Percentiles rank a stretch among this genome's conserved stretches.
Conservation (phyloP, 306 rosid species). For the Lotus japonicus region DNA sequence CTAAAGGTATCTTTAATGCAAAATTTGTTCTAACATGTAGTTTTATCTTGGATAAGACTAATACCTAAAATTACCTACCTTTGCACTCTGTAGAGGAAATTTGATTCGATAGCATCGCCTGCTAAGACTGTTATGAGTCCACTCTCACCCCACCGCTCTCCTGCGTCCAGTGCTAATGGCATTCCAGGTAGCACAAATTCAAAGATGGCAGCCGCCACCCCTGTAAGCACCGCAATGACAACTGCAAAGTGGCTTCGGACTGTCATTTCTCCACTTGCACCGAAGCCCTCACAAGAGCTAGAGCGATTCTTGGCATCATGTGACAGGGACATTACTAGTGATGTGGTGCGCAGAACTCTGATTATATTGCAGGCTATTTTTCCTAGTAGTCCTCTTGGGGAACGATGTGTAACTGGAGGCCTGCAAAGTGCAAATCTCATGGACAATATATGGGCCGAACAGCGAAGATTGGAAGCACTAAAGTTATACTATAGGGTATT, state of each 20-base stretch:
- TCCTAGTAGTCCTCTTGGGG: constrained; percentile 84
- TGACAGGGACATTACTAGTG: constrained; percentile 77
- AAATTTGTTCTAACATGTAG: background rate
- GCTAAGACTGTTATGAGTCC: constrained; percentile 66
- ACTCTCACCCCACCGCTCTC: constrained; percentile 89
- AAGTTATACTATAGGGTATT: constrained; percentile 85
- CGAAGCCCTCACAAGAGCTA: constrained; percentile 79
- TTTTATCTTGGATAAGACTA: background rate
- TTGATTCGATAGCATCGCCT: constrained; percentile 74
- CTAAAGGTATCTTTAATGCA: constrained; percentile 59
- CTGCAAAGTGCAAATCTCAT: constrained; percentile 72
- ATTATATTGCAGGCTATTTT: constrained; percentile 90
- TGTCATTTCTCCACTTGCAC: constrained; percentile 77
- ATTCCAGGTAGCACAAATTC: constrained; percentile 39
- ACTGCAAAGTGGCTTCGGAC: constrained; percentile 99
- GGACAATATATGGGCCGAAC: constrained; percentile 97
- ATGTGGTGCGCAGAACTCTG: constrained; percentile 80
- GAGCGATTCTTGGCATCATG: constrained; percentile 76
- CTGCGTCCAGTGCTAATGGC: constrained; percentile 59
- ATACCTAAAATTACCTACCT: constrained; percentile 6
- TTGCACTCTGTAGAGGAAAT: constrained; percentile 57
- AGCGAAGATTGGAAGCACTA: constrained; percentile 81
- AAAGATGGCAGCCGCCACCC: constrained; percentile 86
- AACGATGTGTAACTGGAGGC: constrained; percentile 60
- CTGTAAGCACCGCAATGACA: constrained; percentile 98